These are phyloP conservation scores for Orbilia javanica DNA, from an alignment of 2,329 filamentous ascomycete species.

Conservation along the genomic window DNA sequence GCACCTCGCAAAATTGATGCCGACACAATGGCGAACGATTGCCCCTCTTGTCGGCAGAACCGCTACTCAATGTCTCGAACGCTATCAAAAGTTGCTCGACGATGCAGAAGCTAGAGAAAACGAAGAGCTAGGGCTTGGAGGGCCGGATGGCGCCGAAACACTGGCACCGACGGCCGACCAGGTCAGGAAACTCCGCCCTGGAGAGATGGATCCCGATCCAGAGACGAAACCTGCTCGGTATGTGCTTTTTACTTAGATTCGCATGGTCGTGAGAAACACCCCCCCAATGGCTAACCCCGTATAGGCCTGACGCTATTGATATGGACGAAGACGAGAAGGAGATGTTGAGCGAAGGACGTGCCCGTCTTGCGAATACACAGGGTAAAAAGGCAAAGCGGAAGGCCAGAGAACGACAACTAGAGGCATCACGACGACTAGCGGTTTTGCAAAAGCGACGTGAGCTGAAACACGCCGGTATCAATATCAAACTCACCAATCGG, in stretches of 20 bases:
- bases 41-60: conserved; percentile 96
- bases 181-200: conserved; percentile 86
- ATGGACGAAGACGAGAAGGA: conserved; percentile 99
- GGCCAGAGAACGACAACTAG: conserved; percentile 92
- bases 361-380: conserved; percentile 95
- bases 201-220: conserved; percentile 96
- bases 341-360: conserved; percentile 97
- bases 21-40: conserved; percentile 98
- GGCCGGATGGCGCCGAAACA: conserved; percentile 86
- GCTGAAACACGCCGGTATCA: conserved; percentile 97
- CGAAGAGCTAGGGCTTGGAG: conserved; percentile 82
- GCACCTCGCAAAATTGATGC: conserved; percentile 97
- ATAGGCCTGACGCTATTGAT: conserved; percentile 82
- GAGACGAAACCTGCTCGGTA: conserved; percentile 95
- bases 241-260: conserved; percentile 31
- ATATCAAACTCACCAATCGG: conserved; percentile 90
- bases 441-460: conserved; percentile 94
- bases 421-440: conserved; percentile 90
- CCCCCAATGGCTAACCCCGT: conserved; percentile 17
- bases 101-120: conserved; percentile 92
- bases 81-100: conserved; percentile 95
- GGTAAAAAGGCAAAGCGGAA: conserved; percentile 99
- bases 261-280: neutral
- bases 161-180: conserved; percentile 91
- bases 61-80: conserved; percentile 95